phyloP scores from a whole-genome alignment of 139 green algal species.

The Chlorella sorokiniana region DNA sequence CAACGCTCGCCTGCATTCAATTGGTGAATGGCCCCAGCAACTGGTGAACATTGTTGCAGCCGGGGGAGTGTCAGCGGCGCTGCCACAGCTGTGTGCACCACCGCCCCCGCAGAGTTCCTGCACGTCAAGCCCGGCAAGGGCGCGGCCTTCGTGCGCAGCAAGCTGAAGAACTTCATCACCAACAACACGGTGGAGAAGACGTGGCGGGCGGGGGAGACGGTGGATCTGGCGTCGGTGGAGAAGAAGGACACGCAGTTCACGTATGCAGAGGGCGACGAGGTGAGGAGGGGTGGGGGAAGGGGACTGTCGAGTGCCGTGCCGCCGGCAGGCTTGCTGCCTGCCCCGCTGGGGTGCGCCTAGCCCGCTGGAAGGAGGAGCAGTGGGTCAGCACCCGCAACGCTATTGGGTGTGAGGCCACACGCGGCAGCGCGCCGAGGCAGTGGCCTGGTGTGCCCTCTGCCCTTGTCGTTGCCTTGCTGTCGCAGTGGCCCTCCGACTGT shows the following conservation, averaged over 20 bases:
- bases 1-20: too few relatives aligned
- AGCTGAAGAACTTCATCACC: constrained; percentile 97
- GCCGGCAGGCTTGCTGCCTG: neutral
- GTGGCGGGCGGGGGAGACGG: constrained; percentile 92
- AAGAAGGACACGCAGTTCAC: constrained; percentile 85
- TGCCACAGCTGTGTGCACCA: neutral
- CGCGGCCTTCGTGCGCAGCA: constrained; percentile 96
- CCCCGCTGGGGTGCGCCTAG: too few relatives aligned
- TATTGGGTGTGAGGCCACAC: too few relatives aligned
- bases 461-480: too few relatives aligned
- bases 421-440: too few relatives aligned
- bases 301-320: neutral
- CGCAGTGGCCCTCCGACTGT: neutral
- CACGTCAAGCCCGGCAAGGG: constrained; percentile 99
- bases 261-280: constrained; percentile 77
- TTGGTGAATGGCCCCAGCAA: neutral
- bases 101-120: constrained; percentile 83
- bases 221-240: constrained; percentile 74
- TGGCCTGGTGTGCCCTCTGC: too few relatives aligned
- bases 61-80: too few relatives aligned
- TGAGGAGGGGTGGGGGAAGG: constrained; percentile 1
- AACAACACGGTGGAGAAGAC: constrained; percentile 88
- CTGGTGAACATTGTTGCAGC: too few relatives aligned
- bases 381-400: too few relatives aligned
- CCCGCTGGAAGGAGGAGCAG: too few relatives aligned